Percentiles rank a stretch among this genome's conserved stretches.
Conservation (phyloP, 768 basidiomycete genomes). For the Lentinula sp. region DNA sequence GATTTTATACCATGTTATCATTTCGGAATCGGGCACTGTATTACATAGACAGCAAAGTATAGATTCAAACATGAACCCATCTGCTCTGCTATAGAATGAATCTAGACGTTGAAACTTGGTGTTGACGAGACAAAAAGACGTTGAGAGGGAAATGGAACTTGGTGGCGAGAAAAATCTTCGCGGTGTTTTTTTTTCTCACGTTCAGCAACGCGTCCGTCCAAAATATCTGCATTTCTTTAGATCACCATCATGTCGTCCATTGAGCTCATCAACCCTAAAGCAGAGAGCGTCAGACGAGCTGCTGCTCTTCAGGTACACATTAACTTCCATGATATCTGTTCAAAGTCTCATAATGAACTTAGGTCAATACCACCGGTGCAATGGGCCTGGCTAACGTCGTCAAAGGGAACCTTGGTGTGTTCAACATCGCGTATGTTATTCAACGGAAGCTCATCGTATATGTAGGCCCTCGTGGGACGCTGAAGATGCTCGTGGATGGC, state of each 20-base stretch:
- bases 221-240: background rate
- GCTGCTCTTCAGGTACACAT: conserved; percentile 82
- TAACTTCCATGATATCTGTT: conserved; percentile 14
- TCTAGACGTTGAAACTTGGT: no score
- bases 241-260: conserved; percentile 28
- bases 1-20: background rate
- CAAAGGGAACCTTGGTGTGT: conserved; percentile 89
- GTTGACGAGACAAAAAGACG: no score
- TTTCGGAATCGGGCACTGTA: background rate
- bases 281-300: conserved; percentile 85
- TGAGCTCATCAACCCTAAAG: conserved; percentile 95
- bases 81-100: no score
- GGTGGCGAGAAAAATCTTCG: no score
- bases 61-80: background rate
- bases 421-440: conserved; percentile 9
- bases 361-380: conserved; percentile 92
- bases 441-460: conserved; percentile 1
- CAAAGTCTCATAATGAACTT: conserved; percentile 13
- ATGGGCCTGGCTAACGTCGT: conserved; percentile 97
- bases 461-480: conserved; percentile 89
- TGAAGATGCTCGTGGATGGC: conserved; percentile 99
- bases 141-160: no score
- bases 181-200: background rate
- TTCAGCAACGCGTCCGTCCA: background rate
- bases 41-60: background rate